Conservation (phyloP, 768 basidiomycete species). For the Baorangia bicolor region DNA sequence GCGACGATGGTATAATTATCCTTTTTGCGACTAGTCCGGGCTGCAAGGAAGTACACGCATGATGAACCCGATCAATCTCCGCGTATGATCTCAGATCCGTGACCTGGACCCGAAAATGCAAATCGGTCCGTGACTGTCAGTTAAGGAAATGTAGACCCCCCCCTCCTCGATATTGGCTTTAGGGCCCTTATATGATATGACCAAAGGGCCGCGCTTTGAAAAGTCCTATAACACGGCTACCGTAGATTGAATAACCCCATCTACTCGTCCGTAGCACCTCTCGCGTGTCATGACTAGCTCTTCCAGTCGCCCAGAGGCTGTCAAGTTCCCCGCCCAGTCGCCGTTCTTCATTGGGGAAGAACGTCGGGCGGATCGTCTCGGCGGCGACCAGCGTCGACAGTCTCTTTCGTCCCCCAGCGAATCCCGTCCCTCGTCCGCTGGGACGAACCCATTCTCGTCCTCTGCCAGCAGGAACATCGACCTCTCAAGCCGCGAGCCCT, state of each 20-base stretch:
- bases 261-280: background rate
- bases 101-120: conserved; percentile 21
- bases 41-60: conserved; percentile 9
- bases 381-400: background rate
- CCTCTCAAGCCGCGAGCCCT: conserved; percentile 29
- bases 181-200: conserved; percentile 10
- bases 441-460: conserved; percentile 52
- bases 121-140: conserved; percentile 18
- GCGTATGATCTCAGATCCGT: conserved; percentile 27
- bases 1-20: background rate
- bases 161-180: background rate
- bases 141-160: conserved; percentile 3
- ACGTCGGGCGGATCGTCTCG: conserved; percentile 3
- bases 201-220: background rate
- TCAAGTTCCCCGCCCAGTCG: background rate
- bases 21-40: conserved; percentile 4
- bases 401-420: background rate
- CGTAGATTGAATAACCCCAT: background rate
- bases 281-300: conserved; percentile 20
- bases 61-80: conserved; percentile 20
- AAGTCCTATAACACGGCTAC: conserved; percentile 5
- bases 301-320: background rate
- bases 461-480: conserved; percentile 47
- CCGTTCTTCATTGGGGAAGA: conserved; percentile 25
- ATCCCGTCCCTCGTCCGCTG: conserved; percentile 27